Evolutionary conservation across 352 stramenopile species (phyloP), one percentile per base, ranked within the genome.

Genomic region (Pythium rishiriense): DNA sequence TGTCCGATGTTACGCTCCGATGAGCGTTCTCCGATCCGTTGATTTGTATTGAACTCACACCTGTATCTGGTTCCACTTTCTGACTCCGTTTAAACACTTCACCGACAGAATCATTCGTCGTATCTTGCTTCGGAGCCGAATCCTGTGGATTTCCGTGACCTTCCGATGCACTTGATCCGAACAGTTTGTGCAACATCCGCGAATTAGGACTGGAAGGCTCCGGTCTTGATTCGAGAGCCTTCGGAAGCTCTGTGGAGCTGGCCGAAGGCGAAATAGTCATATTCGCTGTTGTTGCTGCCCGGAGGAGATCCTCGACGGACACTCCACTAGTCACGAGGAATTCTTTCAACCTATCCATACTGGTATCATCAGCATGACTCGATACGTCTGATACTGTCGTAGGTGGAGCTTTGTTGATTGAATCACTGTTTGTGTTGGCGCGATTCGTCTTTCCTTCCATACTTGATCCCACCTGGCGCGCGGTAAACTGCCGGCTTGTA

Each of bases 241-340:
- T 35, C 4, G 53, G 12, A 19, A 22, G n/a, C 25, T 64, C 39
- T 6, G 12, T 12, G 7, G 41, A 11, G 6, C 12, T 35, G 10
- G 39, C 24, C 19, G 66, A 62, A 19, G 69, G 39, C 31, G 74
- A 52, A 5, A 79, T 81, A 1, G 73, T 70, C 0, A 75, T 64
- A 22, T 73, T 77, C 50, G 79, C 60, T 42, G 66, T 88, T 25
- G 78, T 87, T 21, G 82, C 82, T 11, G 77, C 83, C 33, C 78
- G 81, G 42, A 91, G 69, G 22, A 94, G 64, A 63, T 93, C 82
- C 35, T 92, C 82, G 43, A 93, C 73, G 0, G 83, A 91, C 29
- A 94, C 74, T 0, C 79, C 80, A 52, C 76, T 91, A 4, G 71
- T 70, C 9, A 70, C 61, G 21, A 93, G 61, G 41, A 92, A 89